Evolutionary conservation across 257 asterid genomes (phyloP).

Genomic region (Gardenia jasminoides): DNA sequence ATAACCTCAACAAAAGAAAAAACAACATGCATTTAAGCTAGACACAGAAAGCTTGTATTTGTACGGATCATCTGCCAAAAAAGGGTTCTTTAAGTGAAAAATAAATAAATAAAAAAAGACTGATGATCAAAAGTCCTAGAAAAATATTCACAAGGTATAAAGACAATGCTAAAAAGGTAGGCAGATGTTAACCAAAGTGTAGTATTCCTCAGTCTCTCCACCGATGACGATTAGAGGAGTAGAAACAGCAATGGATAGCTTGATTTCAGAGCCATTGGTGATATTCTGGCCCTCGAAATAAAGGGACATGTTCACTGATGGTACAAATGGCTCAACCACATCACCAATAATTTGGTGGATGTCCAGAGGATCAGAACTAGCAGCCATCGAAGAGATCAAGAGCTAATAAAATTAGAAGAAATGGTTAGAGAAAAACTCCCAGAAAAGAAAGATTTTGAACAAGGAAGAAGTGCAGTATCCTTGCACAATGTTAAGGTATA

Average conservation of each 20-base stretch:
- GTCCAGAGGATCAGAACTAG: slow-evolving; percentile 47
- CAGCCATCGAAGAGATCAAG: slow-evolving; percentile 25
- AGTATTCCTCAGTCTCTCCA: slow-evolving; percentile 39
- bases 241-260: slow-evolving; percentile 42
- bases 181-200: slow-evolving; percentile 43
- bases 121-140: background rate
- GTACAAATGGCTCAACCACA: slow-evolving; percentile 64
- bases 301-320: slow-evolving; percentile 51
- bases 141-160: too few species aligned
- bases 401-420: too few species aligned
- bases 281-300: slow-evolving; percentile 47
- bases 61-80: background rate
- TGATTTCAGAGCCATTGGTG: slow-evolving; percentile 58
- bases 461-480: too few species aligned
- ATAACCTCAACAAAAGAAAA: background rate
- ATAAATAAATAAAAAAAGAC: background rate
- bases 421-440: too few species aligned
- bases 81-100: too few species aligned
- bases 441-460: too few species aligned
- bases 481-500: too few species aligned
- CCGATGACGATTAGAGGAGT: slow-evolving; percentile 48
- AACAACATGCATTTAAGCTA: slow-evolving; percentile 1
- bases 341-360: slow-evolving; percentile 68
- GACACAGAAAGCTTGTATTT: background rate
- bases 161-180: background rate